Conservation (phyloP, 169 alveolate genomes). For the Cryptosporidium sp. region DNA sequence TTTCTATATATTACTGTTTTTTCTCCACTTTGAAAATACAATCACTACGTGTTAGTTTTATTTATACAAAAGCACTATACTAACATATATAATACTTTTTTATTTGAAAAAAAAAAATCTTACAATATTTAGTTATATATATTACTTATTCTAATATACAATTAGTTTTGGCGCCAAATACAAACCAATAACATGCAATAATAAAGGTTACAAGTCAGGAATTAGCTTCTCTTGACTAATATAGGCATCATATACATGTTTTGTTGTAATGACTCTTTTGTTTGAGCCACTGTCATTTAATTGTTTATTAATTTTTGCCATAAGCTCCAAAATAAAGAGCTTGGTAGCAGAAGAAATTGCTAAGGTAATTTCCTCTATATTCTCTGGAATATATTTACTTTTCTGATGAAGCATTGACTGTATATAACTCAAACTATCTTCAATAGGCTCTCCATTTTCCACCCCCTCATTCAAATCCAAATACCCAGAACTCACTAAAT, state of each 20-base stretch:
- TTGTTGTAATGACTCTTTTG: background rate
- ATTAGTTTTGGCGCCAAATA: background rate
- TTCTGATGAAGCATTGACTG: constrained; percentile 66
- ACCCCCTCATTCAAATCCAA: background rate
- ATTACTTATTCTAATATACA: background rate
- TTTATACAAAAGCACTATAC: no score
- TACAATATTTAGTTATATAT: background rate
- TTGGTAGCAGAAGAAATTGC: constrained; percentile 58
- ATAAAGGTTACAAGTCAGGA: constrained; percentile 11
- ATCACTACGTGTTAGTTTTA: background rate
- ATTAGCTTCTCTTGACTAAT: constrained; percentile 12
- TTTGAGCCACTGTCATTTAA: background rate
- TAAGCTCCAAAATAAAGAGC: constrained; percentile 46
- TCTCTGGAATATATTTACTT: constrained; percentile 47
- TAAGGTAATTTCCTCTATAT: constrained; percentile 39
- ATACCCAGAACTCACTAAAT: constrained; percentile 60
- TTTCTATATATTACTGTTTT: no score
- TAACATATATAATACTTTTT: no score
- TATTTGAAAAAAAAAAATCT: no score
- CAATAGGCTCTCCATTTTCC: constrained; percentile 3
- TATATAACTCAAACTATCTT: constrained; percentile 68
- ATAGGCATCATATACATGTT: constrained; percentile 31
- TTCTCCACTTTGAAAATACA: background rate
- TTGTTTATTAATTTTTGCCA: constrained; percentile 48
- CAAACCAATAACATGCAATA: background rate